A percentile compares a stretch with the other conserved stretches of the same genome.
Conservation (phyloP, 192 early-diverging fungal species). For the Geranomyces variabilis region DNA sequence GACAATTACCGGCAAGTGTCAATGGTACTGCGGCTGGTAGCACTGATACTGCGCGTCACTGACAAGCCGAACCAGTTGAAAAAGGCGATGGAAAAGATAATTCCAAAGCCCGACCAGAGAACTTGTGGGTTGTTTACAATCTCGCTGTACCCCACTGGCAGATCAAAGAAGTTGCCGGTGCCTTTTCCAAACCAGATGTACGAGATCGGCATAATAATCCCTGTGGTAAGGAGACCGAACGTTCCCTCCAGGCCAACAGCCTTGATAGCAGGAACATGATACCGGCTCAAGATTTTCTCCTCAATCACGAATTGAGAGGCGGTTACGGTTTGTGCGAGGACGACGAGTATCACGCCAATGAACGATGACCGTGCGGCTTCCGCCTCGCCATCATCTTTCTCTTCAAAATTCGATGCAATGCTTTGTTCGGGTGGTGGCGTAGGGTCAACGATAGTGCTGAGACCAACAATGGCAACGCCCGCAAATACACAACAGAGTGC, state of each 20-base stretch:
- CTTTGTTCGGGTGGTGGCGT: neutral
- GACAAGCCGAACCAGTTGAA: constrained; percentile 96
- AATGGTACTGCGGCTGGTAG: constrained; percentile 92
- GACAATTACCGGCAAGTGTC: constrained; percentile 78
- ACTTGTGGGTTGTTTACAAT: constrained; percentile 48
- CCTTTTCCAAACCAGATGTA: constrained; percentile 71
- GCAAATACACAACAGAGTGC: constrained; percentile 69
- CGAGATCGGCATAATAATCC: constrained; percentile 73
- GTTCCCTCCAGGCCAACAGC: constrained; percentile 93
- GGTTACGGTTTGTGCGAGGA: constrained; percentile 91
- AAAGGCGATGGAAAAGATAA: constrained; percentile 89
- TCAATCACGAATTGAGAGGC: constrained; percentile 96
- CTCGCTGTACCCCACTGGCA: constrained; percentile 73
- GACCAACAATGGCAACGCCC: constrained; percentile 91
- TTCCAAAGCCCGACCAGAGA: constrained; percentile 63
- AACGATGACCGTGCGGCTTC: constrained; percentile 42
- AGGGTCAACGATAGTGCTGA: constrained; percentile 26
- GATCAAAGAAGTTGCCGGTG: constrained; percentile 83
- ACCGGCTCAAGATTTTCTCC: constrained; percentile 86
- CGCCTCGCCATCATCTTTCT: neutral
- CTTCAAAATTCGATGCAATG: neutral
- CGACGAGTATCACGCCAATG: constrained; percentile 81
- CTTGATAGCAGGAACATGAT: constrained; percentile 79
- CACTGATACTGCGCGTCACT: constrained; percentile 82
- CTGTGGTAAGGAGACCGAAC: constrained; percentile 79